Base-by-base conservation (phyloP, 805 yeast genomes). In the Pichia occidentalis region DNA sequence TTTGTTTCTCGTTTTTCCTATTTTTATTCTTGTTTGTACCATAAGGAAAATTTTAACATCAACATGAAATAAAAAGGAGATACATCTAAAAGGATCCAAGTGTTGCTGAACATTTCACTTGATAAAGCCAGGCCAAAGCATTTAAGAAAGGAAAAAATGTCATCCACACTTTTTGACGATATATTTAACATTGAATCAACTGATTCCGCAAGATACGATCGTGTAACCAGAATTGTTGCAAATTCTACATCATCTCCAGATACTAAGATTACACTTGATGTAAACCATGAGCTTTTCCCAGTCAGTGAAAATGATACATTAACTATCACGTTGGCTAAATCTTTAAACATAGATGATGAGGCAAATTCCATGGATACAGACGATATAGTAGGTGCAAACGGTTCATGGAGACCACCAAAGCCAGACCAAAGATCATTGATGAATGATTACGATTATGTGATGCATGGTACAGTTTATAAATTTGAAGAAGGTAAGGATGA, bases 381-480 rank as follows among this genome's bases (percentile, higher is more conserved):
- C 32, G 73, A 73, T 25, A 69, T 66, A 53, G 57, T 70, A 59
- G 50, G 67, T 11, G 68, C 76, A 48, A 57, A 53, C 29, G 80
- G 82, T 14, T 74, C 83, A 19, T 82, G 90, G 88, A 73, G 87
- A 59, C 86, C 85, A 7, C 95, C 95, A 31, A 83, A 74, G 61
- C 73, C 83, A 10, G 84, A 80, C 42, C 95, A 87, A 50, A 75
- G 81, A 55, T 75, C 94, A 5, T 70, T 90, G 53, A 95, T 96
- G 49, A 97, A 90, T 59, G 97, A 92, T 57, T 90, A 87, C 66
- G 97, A 90, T 61, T 92, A 92, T 54, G 97, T 92, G 48, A 90
- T 92, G 97, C 79, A 88, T 59, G 98, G 98, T 38, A 87, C 95
- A 6, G 95, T 92, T 32, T 92, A 92, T 70, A 88, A 90, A 61